These are phyloP conservation scores for Rhododendron ovatum DNA, from an alignment of 148 eudicot species.

Conservation along the genomic window DNA sequence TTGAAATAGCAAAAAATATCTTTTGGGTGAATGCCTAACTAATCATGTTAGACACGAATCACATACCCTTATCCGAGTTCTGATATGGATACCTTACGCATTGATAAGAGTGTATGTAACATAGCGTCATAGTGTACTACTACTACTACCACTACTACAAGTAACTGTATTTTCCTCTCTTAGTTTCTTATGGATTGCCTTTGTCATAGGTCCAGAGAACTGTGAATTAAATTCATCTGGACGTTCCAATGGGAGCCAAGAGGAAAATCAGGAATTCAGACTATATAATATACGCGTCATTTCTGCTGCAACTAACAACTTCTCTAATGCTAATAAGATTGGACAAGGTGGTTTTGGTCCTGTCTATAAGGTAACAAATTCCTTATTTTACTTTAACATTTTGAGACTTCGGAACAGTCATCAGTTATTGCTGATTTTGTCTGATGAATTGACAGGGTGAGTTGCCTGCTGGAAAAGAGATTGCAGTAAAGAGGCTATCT, in stretches of 20 bases:
- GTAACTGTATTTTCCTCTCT: neutral
- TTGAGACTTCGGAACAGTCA: neutral
- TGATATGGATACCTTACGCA: neutral
- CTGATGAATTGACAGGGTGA: slow-evolving; percentile 13
- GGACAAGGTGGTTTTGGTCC: slow-evolving; percentile 39
- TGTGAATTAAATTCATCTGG: neutral
- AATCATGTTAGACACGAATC: neutral
- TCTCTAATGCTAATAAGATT: slow-evolving; percentile 18
- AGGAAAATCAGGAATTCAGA: slow-evolving; percentile 20
- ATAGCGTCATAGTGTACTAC: neutral
- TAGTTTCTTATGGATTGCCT: neutral
- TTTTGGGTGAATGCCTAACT: neutral
- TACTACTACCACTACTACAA: no score
- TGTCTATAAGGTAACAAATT: slow-evolving; percentile 27
- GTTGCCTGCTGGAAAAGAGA: slow-evolving; percentile 7
- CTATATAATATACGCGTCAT: slow-evolving; percentile 13
- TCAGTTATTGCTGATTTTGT: neutral
- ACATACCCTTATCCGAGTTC: neutral
- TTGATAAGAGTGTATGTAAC: neutral
- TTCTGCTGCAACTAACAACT: slow-evolving; percentile 29
- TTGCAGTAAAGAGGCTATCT: slow-evolving; percentile 25
- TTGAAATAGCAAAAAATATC: neutral
- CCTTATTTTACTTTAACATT: neutral
- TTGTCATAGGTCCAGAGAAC: slow-evolving; percentile 9
- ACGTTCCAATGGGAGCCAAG: slow-evolving; percentile 6